A percentile compares a stretch with the other conserved stretches of the same genome.
Evolutionary conservation across 257 asterid species (phyloP).

Genomic region (Gentiana macrophylla): DNA sequence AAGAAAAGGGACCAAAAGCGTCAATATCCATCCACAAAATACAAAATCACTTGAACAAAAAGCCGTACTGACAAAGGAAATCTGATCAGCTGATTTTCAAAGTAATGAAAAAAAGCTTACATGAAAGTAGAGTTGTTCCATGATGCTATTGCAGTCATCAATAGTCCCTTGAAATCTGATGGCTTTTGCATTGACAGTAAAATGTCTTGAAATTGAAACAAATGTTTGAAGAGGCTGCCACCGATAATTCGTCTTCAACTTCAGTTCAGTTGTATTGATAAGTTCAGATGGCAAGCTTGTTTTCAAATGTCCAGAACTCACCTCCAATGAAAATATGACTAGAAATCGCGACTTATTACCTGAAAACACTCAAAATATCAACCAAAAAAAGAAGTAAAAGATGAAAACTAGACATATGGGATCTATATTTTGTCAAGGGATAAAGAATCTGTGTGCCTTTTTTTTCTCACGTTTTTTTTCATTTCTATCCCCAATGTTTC

Average conservation of each 20-base stretch:
- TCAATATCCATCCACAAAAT: too few relatives aligned
- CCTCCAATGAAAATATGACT: constrained; percentile 68
- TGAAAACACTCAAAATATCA: constrained; percentile 9
- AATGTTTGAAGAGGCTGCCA: constrained; percentile 91
- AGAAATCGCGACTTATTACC: constrained; percentile 56
- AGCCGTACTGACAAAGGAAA: too few relatives aligned
- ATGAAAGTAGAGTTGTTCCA: constrained; percentile 49
- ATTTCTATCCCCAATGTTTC: too few relatives aligned
- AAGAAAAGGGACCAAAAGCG: too few relatives aligned
- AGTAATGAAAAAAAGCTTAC: constrained; percentile 52
- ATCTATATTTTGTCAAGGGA: too few relatives aligned
- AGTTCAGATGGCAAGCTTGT: constrained; percentile 68
- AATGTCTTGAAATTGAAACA: constrained; percentile 78
- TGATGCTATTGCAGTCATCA: constrained; percentile 53
- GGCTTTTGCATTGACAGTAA: constrained; percentile 70
- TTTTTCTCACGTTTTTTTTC: too few relatives aligned
- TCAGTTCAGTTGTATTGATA: constrained; percentile 59
- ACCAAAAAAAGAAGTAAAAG: too few relatives aligned
- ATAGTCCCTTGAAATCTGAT: constrained; percentile 63
- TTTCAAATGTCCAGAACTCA: constrained; percentile 52
- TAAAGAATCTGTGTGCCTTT: too few relatives aligned
- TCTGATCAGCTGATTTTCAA: too few relatives aligned
- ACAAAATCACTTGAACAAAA: too few relatives aligned
- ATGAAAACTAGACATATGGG: too few relatives aligned
- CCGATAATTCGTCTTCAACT: constrained; percentile 46